phyloP scores from a whole-genome alignment of 2,329 filamentous ascomycete genomes.

The Macroventuria anomochaeta region DNA sequence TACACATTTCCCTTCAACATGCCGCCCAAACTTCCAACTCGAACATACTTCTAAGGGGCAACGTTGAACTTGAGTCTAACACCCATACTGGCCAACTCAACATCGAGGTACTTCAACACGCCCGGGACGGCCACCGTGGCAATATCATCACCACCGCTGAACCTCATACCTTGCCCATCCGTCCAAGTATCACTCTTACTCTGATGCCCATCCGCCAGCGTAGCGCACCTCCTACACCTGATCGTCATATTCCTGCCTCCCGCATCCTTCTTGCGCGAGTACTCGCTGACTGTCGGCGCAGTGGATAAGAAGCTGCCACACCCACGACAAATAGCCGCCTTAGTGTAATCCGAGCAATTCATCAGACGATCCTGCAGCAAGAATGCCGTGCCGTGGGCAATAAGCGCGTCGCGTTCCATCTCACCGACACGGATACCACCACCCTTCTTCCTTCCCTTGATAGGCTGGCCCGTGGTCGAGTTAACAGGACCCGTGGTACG shows the following conservation, averaged over 20 bases:
- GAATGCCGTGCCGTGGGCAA: slow-evolving; percentile 95
- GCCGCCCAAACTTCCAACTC: background rate
- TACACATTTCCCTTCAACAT: slow-evolving; percentile 3
- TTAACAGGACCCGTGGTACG: slow-evolving; percentile 94
- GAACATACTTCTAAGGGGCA: slow-evolving; percentile 48
- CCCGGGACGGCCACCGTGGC: slow-evolving; percentile 92
- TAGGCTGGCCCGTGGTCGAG: slow-evolving; percentile 88
- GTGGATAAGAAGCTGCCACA: slow-evolving; percentile 93
- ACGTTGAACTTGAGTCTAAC: slow-evolving; percentile 93
- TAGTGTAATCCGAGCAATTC: slow-evolving; percentile 94
- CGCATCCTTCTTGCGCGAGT: slow-evolving; percentile 66
- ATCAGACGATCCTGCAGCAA: slow-evolving; percentile 92
- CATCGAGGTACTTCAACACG: slow-evolving; percentile 90
- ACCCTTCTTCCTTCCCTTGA: slow-evolving; percentile 94
- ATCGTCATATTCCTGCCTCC: slow-evolving; percentile 71
- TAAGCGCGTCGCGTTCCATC: slow-evolving; percentile 95
- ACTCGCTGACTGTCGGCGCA: slow-evolving; percentile 71
- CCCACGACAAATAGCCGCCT: slow-evolving; percentile 84
- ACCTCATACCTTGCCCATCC: slow-evolving; percentile 83
- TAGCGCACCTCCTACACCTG: slow-evolving; percentile 80
- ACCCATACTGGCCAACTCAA: slow-evolving; percentile 95
- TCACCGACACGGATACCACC: slow-evolving; percentile 99
- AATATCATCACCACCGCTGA: slow-evolving; percentile 87
- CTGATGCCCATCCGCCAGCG: slow-evolving; percentile 52
- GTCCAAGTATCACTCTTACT: slow-evolving; percentile 82